phyloP scores from a whole-genome alignment of 2,329 filamentous ascomycete species.

The Epichloe amarillans region DNA sequence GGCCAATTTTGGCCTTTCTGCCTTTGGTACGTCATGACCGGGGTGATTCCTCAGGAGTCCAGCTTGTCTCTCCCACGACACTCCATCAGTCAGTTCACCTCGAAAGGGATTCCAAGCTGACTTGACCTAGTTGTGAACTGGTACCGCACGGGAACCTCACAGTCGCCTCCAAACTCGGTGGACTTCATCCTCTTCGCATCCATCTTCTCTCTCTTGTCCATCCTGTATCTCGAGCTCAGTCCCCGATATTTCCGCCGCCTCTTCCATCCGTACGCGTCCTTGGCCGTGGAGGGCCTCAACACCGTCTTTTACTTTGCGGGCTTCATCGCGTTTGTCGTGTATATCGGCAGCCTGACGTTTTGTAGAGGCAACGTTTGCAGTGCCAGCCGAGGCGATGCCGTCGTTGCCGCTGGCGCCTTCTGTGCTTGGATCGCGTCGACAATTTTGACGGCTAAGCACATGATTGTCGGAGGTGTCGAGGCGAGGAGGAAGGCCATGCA shows the following conservation, averaged over 20 bases:
- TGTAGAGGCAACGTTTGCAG: constrained; percentile 45
- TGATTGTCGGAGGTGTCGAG: constrained; percentile 29
- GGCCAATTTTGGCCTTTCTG: constrained; percentile 9
- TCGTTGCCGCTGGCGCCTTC: constrained; percentile 40
- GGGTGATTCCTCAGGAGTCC: neutral
- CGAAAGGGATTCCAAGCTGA: neutral
- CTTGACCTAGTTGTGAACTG: constrained; percentile 40
- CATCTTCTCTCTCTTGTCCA: constrained; percentile 39
- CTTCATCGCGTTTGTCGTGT: constrained; percentile 44
- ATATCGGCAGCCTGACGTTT: constrained; percentile 40
- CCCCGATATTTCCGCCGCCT: constrained; percentile 31
- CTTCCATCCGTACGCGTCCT: constrained; percentile 33
- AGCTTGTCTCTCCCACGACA: too few relatives aligned
- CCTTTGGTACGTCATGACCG: constrained; percentile 9
- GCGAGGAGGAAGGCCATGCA: constrained; percentile 17
- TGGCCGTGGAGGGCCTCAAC: constrained; percentile 38
- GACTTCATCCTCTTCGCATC: constrained; percentile 45
- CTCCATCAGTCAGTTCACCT: too few relatives aligned
- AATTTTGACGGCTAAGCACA: constrained; percentile 30
- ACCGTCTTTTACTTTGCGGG: constrained; percentile 44
- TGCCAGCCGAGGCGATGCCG: constrained; percentile 39
- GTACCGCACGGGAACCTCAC: constrained; percentile 43
- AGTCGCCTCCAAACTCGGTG: constrained; percentile 39
- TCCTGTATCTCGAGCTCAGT: constrained; percentile 38
- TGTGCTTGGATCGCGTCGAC: constrained; percentile 37